Conservation (phyloP, 495 filamentous ascomycete species). For the Baudoinia panamericana region DNA sequence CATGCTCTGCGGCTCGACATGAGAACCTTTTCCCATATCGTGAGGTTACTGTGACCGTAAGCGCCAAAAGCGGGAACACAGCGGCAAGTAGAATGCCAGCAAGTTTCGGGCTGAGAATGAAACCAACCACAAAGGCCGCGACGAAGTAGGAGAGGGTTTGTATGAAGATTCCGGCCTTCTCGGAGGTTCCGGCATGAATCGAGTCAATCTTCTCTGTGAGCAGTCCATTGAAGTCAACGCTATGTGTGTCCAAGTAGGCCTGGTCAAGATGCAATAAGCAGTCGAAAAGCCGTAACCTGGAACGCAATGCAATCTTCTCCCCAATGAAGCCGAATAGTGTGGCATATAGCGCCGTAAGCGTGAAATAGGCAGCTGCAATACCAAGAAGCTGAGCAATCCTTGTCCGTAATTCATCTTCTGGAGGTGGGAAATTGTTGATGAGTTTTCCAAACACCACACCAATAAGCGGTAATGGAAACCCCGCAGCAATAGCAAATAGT, state of each 20-base stretch:
- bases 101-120: conserved; percentile 37
- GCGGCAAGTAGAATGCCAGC: conserved; percentile 34
- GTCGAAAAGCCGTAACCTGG: conserved; percentile 25
- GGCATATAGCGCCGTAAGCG: conserved; percentile 29
- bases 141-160: conserved; percentile 38
- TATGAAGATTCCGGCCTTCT: conserved; percentile 40
- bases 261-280: conserved; percentile 30
- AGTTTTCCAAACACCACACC: conserved; percentile 35
- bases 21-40: conserved; percentile 23
- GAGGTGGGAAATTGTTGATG: conserved; percentile 32
- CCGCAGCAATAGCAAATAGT: conserved; percentile 30
- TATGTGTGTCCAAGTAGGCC: conserved; percentile 29
- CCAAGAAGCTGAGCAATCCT: conserved; percentile 27
- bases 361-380: conserved; percentile 31
- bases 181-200: conserved; percentile 36
- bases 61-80: conserved; percentile 31
- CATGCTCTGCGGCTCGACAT: conserved; percentile 10
- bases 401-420: conserved; percentile 25
- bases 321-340: conserved; percentile 29
- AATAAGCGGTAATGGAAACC: conserved; percentile 32
- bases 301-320: conserved; percentile 26
- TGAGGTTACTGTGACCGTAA: conserved; percentile 30
- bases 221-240: conserved; percentile 25
- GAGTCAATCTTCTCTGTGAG: conserved; percentile 32
- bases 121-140: conserved; percentile 40